phyloP scores from a whole-genome alignment of 176 grass and related monocot species.

The Tillandsia fasciculata region DNA sequence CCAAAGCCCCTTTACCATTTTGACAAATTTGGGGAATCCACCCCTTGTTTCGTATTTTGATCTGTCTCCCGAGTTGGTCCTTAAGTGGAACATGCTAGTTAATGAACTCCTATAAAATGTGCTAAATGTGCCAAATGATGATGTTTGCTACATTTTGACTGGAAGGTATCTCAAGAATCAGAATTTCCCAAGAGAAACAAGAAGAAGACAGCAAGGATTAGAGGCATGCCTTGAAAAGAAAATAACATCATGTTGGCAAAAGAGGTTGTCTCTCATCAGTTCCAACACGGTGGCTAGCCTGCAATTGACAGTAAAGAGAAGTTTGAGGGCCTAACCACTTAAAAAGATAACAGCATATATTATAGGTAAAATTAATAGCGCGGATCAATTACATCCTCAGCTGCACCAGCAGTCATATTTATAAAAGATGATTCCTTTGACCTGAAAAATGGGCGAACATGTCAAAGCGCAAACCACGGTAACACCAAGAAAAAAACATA shows the following conservation, averaged over 20 bases:
- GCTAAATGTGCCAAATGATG: no score
- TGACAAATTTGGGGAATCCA: no score
- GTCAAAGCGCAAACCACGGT: neutral
- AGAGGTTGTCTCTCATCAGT: constrained; percentile 76
- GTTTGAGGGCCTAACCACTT: constrained; percentile 9
- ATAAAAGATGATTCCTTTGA: constrained; percentile 67
- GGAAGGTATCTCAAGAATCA: no score
- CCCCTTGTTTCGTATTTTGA: no score
- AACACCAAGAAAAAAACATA: neutral
- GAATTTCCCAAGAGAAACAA: no score
- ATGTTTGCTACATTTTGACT: no score
- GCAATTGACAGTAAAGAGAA: constrained; percentile 19
- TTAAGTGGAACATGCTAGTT: no score
- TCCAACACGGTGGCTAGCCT: constrained; percentile 43
- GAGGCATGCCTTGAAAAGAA: constrained; percentile 32
- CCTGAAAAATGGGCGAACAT: constrained; percentile 34
- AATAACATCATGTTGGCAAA: constrained; percentile 49
- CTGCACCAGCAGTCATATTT: constrained; percentile 84
- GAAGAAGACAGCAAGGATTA: constrained; percentile 5
- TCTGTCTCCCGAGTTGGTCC: no score
- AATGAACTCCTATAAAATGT: no score
- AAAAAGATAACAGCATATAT: constrained; percentile 1
- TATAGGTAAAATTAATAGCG: constrained; percentile 9
- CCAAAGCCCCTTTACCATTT: no score
- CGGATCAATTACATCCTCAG: constrained; percentile 51